Evolutionary conservation across 441 rosid species (phyloP).

Genomic region (Pelargonium australe): DNA sequence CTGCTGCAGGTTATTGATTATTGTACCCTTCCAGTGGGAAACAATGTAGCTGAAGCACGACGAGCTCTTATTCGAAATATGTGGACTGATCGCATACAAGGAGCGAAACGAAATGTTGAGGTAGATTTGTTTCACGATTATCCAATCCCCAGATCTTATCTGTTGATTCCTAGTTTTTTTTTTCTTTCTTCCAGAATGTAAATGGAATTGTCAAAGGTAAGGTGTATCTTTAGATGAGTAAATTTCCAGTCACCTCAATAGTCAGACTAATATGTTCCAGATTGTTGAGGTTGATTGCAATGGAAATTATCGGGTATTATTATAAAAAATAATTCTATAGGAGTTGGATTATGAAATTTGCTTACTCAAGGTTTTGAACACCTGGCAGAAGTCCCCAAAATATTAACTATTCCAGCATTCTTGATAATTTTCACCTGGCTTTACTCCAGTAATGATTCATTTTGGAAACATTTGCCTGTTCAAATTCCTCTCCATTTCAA

Average conservation of each 20-base stretch:
- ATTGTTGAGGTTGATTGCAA: background rate
- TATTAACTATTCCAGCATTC: background rate
- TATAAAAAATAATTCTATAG: no score
- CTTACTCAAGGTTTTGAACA: background rate
- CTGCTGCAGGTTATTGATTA: slow-evolving; percentile 81
- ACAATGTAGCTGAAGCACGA: slow-evolving; percentile 80
- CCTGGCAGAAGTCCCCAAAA: background rate
- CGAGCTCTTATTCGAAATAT: slow-evolving; percentile 89
- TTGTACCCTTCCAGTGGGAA: slow-evolving; percentile 79
- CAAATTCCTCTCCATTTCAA: background rate
- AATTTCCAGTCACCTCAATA: background rate
- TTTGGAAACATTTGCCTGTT: background rate
- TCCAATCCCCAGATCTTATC: background rate
- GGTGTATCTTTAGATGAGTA: background rate
- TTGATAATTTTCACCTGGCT: background rate
- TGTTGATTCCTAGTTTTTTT: background rate
- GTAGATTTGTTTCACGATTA: slow-evolving; percentile 30
- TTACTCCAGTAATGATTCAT: background rate
- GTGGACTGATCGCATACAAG: slow-evolving; percentile 99
- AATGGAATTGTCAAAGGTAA: background rate
- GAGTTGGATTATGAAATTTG: background rate
- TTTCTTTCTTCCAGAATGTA: background rate
- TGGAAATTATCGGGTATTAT: background rate
- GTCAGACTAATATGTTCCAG: background rate
- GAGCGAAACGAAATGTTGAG: slow-evolving; percentile 96